Evolutionary conservation across 1,284 basidiomycete species (phyloP).

Genomic region (Neotropicomus parvogracilis): DNA sequence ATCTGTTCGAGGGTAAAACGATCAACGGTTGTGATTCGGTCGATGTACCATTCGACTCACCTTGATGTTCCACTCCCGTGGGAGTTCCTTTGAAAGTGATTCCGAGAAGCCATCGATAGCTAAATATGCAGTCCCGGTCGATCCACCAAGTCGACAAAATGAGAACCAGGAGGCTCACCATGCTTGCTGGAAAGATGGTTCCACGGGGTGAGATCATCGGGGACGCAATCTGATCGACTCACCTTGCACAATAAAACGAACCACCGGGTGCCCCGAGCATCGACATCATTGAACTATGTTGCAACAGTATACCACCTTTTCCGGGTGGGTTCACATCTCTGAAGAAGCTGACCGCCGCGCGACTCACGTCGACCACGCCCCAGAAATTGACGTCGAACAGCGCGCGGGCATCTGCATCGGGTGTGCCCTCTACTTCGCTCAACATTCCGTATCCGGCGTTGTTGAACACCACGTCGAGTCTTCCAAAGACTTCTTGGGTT

Average conservation of each 20-base stretch:
- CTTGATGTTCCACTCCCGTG: constrained; percentile 21
- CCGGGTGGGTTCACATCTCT: constrained; percentile 15
- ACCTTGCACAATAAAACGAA: constrained; percentile 14
- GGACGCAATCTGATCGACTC: not conserved
- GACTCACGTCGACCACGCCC: constrained; percentile 10
- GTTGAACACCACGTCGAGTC: too few relatives aligned
- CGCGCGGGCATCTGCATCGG: too few relatives aligned
- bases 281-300: constrained; percentile 15
- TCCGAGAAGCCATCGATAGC: constrained; percentile 22
- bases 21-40: too few relatives aligned
- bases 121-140: not conserved
- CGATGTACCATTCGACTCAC: not conserved
- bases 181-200: constrained; percentile 11
- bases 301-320: constrained; percentile 14
- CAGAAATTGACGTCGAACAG: constrained; percentile 21
- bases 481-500: too few relatives aligned
- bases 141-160: not conserved
- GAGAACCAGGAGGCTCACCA: constrained; percentile 9
- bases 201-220: not conserved
- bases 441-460: too few relatives aligned
- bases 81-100: constrained; percentile 11
- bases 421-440: too few relatives aligned
- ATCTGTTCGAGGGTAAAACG: not conserved
- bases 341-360: constrained; percentile 13
- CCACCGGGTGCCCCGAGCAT: constrained; percentile 3